Conservation (phyloP, 352 stramenopile genomes). For the Pythium apleroticum region DNA sequence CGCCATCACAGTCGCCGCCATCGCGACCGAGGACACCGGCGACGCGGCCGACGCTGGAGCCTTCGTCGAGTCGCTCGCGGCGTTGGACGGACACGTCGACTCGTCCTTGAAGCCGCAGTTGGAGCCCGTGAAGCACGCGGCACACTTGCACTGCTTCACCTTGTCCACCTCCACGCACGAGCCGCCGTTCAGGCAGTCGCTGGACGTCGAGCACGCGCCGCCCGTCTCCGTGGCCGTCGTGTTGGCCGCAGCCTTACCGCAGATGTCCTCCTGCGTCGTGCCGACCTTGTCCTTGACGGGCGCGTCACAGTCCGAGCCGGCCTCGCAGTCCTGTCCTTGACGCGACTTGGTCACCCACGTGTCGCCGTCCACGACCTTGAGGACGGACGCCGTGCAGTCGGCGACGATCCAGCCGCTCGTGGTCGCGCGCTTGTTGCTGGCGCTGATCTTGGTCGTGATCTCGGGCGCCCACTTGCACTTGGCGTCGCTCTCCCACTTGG, state of each 20-base stretch:
- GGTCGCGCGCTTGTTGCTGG: slow-evolving; percentile 48
- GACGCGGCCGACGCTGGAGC: slow-evolving; percentile 10
- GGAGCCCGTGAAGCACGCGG: slow-evolving; percentile 74
- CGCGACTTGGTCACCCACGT: slow-evolving; percentile 77
- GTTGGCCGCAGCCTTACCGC: slow-evolving; percentile 54
- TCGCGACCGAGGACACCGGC: slow-evolving; percentile 1
- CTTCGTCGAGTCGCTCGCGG: not conserved
- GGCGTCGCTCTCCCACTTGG: slow-evolving; percentile 53
- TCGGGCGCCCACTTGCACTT: slow-evolving; percentile 74
- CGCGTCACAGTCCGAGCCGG: slow-evolving; percentile 73
- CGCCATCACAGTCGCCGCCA: not conserved
- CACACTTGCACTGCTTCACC: slow-evolving; percentile 69
- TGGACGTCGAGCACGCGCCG: slow-evolving; percentile 52
- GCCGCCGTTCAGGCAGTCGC: slow-evolving; percentile 67
- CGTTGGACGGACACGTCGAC: slow-evolving; percentile 15
- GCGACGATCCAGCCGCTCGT: slow-evolving; percentile 67
- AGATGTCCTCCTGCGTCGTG: slow-evolving; percentile 81
- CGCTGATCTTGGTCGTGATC: slow-evolving; percentile 46
- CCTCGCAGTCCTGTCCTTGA: slow-evolving; percentile 72
- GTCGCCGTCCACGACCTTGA: slow-evolving; percentile 68
- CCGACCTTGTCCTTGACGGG: slow-evolving; percentile 44
- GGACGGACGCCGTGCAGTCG: slow-evolving; percentile 45
- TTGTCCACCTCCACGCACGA: slow-evolving; percentile 72
- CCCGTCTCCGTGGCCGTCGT: slow-evolving; percentile 29
- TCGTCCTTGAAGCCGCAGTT: slow-evolving; percentile 76